Conservation (phyloP, 257 asterid species). For the Paulownia fortunei region DNA sequence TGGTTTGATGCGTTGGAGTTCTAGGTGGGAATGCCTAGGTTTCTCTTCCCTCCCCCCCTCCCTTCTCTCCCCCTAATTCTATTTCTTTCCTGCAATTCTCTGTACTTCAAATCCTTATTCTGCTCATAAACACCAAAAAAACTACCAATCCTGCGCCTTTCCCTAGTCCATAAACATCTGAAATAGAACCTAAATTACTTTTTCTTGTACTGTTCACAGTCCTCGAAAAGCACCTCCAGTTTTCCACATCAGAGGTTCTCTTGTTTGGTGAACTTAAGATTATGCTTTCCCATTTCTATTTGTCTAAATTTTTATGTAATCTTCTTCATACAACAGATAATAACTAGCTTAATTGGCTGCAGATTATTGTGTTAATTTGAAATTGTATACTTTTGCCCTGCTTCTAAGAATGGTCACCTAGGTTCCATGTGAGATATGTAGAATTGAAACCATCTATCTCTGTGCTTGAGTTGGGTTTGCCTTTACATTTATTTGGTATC, state of each 20-base stretch:
- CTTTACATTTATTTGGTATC: background rate
- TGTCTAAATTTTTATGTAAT: background rate
- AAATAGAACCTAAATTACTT: background rate
- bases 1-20: background rate
- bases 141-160: background rate
- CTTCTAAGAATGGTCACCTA: background rate
- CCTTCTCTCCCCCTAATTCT: too few species aligned
- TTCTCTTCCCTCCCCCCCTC: too few species aligned
- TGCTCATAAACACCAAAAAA: background rate
- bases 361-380: background rate
- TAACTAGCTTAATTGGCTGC: background rate
- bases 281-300: background rate
- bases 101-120: background rate
- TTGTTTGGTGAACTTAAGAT: slow-evolving; percentile 16
- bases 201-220: background rate
- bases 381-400: background rate
- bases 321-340: slow-evolving; percentile 1
- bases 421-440: background rate
- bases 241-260: background rate
- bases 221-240: slow-evolving; percentile 5
- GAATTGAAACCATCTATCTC: slow-evolving; percentile 7
- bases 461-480: background rate
- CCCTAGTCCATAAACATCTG: background rate
- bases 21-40: background rate
- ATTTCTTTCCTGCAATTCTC: background rate